Evolutionary conservation across 441 rosid genomes (phyloP), one percentile per base, ranked within the genome.

Genomic region (Croton setiger): DNA sequence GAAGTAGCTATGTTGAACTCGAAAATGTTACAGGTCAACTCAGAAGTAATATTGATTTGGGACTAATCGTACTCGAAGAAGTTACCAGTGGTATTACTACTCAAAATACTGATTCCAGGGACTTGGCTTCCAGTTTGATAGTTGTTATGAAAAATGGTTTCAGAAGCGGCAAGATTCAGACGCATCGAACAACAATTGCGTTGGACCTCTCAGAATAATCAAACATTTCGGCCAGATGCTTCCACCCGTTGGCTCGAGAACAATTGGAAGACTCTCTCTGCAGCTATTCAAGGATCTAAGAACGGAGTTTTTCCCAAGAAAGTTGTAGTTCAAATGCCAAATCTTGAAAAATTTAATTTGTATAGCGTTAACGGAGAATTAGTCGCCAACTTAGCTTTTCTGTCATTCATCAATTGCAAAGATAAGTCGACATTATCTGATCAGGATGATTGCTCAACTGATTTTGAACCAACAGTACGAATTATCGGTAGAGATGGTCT

Each of bases 401-500:
- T 57, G 12, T 1, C 14, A 11, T 44, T 44, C 1, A 23, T 31
- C 41, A 37, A 8, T 10, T 57, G 71, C 35, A 33, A 4, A 44
- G 11, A 10, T 17, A 6, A 0, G 10, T 20, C 58, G 36, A 1
- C 20, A 0, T 7, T 13, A 0, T 7, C 27, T n/a, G 11, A n/a
- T 27, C 6, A 18, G 4, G 36, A 0, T 33, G 7, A 11, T 51
- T 65, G 48, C 18, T 4, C 21, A 1, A 23, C 0, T 37, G 17
- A 45, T 45, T 17, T 36, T 36, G 62, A 67, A 53, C 62, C 39
- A 11, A 67, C 62, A 2, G 17, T 55, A 4, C 51, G 14, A 7
- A 56, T 67, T n/a, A 1, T 12, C 1, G 55, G 71, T 10, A 21
- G 27, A 57, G 17, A 67, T 27, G 63, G 71, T 23, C 21, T 54